phyloP scores from a whole-genome alignment of 257 asterid species.

The Paulownia fortunei region DNA sequence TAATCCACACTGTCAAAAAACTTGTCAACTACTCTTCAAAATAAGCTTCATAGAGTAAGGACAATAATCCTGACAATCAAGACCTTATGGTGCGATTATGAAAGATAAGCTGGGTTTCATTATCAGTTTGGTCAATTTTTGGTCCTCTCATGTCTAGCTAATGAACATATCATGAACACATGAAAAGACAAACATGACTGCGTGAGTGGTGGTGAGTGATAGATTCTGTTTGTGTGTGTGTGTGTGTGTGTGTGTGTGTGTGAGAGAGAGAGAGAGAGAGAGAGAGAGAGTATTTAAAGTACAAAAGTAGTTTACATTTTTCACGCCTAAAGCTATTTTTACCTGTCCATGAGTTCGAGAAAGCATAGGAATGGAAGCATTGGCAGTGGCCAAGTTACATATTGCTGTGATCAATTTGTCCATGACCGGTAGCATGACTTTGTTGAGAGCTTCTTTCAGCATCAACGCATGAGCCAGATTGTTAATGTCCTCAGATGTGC shows the following conservation, averaged over 20 bases:
- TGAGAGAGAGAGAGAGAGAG: background rate
- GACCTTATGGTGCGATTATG: background rate
- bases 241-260: background rate
- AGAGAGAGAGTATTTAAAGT: background rate
- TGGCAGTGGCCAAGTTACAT: constrained; percentile 38
- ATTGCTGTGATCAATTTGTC: constrained; percentile 44
- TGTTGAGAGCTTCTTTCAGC: constrained; percentile 50
- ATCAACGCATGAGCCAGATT: constrained; percentile 54
- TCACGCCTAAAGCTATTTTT: background rate
- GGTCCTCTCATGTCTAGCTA: background rate
- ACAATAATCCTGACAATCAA: background rate
- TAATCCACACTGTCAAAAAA: constrained; percentile 5
- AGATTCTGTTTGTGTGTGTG: background rate
- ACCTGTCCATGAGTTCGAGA: constrained; percentile 66
- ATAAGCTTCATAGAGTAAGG: background rate
- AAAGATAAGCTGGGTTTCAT: background rate
- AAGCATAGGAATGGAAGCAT: constrained; percentile 56
- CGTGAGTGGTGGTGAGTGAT: background rate
- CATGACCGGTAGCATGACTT: constrained; percentile 46
- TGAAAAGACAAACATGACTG: background rate
- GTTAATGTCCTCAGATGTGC: constrained; percentile 56
- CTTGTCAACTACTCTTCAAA: background rate
- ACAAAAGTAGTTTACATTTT: background rate
- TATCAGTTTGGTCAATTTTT: background rate
- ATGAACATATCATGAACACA: background rate